Base-by-base conservation (phyloP, 345 rosid genomes). In the Gossypium bickii region DNA sequence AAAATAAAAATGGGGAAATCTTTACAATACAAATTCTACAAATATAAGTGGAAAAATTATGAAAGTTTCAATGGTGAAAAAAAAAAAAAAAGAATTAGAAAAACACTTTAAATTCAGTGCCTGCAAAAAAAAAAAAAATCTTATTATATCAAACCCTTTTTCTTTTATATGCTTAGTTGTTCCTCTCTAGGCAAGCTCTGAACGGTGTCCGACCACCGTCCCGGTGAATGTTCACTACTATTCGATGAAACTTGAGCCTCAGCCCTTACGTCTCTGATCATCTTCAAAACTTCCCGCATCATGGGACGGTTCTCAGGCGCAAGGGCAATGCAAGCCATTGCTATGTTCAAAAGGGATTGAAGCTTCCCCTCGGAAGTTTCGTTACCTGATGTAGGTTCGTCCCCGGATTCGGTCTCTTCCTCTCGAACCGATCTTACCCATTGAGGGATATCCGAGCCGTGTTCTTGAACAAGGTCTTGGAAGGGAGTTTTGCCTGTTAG, bases 151-250 rank as follows among this genome's bases (percentile, higher is more conserved):
- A 51, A n/a, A 49, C 77, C 29, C 79, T 83, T 34, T 34, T 34
- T 12, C 41, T 86, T 2, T 57, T 57, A 86, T 65, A 89, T 91
- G 85, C 93, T 91, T 80, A 87, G 82, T 77, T 88, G 97, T 58
- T 95, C 99, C 75, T 90, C 97, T 79, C 97, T 90, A 48, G 99
- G 94, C 84, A 95, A 87, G 88, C 98, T 89, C 82, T 89, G 98
- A 57, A 95, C 88, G 0, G 99, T 95, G 73, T 93, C 99, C 0
- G 99, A 95, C 99, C 99, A 95, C 74, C 99, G 76, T 51, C 99
- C 98, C 0, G 98, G 99, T 0, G 98, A 95, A 79, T 93, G 98
- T 72, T 95, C 99, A 22, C 98, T 95, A 47, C 98, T 89, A 79
- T 92, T 92, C n/a, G 95, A 95, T 1, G 97, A 93, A 51, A 87